phyloP scores from a whole-genome alignment of 1,139 yeast species.

The Wickerhamomyces sp. region DNA sequence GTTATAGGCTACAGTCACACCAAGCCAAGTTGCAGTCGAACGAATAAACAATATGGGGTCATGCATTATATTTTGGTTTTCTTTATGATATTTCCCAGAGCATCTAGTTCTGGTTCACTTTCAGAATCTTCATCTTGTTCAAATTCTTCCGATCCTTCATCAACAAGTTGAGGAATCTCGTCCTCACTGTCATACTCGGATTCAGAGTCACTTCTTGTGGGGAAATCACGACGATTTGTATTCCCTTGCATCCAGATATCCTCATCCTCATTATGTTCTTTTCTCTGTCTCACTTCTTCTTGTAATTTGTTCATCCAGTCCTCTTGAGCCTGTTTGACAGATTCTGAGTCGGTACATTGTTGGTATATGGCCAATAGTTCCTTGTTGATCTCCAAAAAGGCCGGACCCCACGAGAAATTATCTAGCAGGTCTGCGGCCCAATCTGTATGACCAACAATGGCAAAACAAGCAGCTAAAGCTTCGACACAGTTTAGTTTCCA shows the following conservation, averaged over 20 bases:
- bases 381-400: conserved; percentile 75
- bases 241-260: conserved; percentile 83
- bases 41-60: background rate
- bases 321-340: conserved; percentile 69
- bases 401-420: conserved; percentile 90
- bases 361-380: conserved; percentile 74
- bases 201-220: conserved; percentile 13
- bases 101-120: conserved; percentile 15
- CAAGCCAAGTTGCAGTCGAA: background rate
- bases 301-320: conserved; percentile 70
- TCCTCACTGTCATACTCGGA: conserved; percentile 24
- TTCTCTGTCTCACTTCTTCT: conserved; percentile 61
- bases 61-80: background rate
- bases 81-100: conserved; percentile 23
- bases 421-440: conserved; percentile 78
- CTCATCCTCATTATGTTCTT: conserved; percentile 40
- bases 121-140: conserved; percentile 22
- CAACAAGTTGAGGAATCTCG: conserved; percentile 14
- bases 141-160: conserved; percentile 23
- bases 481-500: conserved; percentile 97
- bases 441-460: conserved; percentile 85
- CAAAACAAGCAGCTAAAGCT: conserved; percentile 95
- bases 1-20: no score
- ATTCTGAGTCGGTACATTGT: conserved; percentile 73
- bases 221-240: conserved; percentile 44